These are phyloP conservation scores for Fagopyrum esculentum DNA, from an alignment of 148 eudicot species.

Conservation along the genomic window DNA sequence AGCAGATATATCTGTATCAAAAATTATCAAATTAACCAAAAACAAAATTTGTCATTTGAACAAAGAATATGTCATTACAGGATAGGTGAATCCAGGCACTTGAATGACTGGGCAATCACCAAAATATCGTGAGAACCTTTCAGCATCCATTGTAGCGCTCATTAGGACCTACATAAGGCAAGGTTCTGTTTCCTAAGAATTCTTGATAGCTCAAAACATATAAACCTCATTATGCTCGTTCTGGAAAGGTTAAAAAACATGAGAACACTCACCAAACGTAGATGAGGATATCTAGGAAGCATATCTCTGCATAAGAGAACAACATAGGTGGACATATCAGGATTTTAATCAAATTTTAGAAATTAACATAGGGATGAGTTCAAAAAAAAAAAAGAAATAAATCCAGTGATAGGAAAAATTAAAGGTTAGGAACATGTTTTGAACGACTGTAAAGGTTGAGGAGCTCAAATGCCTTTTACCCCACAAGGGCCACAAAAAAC, in stretches of 20 bases:
- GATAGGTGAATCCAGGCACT: conserved; percentile 96
- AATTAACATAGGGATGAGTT: neutral
- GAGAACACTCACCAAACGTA: conserved; percentile 64
- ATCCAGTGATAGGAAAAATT: neutral
- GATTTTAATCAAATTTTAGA: conserved; percentile 11
- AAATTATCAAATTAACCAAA: neutral
- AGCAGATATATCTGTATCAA: neutral
- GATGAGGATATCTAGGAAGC: conserved; percentile 74
- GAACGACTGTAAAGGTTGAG: neutral
- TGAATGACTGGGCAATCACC: conserved; percentile 88
- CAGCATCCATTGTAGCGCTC: conserved; percentile 99
- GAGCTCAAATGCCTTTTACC: neutral
- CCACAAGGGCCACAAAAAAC: neutral
- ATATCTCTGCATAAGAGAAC: conserved; percentile 59
- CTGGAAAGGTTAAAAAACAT: neutral
- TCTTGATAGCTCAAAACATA: neutral
- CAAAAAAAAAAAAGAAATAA: neutral
- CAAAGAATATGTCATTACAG: conserved; percentile 43
- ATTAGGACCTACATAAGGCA: conserved; percentile 59
- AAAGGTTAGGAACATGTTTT: neutral
- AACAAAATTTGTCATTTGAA: neutral
- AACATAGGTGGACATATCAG: neutral
- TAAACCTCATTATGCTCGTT: neutral
- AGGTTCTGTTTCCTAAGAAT: neutral
- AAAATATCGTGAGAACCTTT: conserved; percentile 87